phyloP scores from a whole-genome alignment of 1,139 yeast genomes.

The Pichia sp. region DNA sequence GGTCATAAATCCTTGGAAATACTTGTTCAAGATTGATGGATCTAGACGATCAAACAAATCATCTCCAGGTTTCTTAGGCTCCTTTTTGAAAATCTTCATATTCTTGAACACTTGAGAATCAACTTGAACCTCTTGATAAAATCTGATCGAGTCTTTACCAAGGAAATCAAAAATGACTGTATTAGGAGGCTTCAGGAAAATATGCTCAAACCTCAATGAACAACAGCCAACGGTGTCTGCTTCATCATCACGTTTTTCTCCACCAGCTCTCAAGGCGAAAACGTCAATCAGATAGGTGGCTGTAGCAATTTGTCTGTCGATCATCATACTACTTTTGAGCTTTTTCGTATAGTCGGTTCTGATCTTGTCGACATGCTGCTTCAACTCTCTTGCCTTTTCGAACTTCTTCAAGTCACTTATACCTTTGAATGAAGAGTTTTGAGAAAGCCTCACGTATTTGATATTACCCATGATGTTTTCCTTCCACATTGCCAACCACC shows the following conservation, averaged over 20 bases:
- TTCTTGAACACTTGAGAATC: conserved; percentile 87
- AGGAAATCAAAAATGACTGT: conserved; percentile 88
- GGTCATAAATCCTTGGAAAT: conserved; percentile 83
- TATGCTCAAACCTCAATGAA: conserved; percentile 84
- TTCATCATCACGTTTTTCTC: conserved; percentile 95
- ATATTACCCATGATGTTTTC: conserved; percentile 81
- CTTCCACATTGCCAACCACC: conserved; percentile 97
- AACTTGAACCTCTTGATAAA: conserved; percentile 88
- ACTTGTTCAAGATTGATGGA: conserved; percentile 78
- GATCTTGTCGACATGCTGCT: conserved; percentile 64
- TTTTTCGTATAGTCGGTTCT: conserved; percentile 70
- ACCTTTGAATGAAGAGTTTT: conserved; percentile 86
- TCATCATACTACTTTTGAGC: conserved; percentile 73
- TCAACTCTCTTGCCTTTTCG: conserved; percentile 86
- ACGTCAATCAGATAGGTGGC: conserved; percentile 91
- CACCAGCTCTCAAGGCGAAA: conserved; percentile 97
- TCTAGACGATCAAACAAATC: conserved; percentile 86
- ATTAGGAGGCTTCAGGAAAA: conserved; percentile 79
- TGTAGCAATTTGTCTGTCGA: conserved; percentile 87
- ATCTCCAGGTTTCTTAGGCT: conserved; percentile 88
- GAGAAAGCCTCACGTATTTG: conserved; percentile 89
- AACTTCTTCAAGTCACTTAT: conserved; percentile 87
- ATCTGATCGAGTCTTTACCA: conserved; percentile 94
- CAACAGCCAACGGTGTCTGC: conserved; percentile 99
- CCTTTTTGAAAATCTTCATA: conserved; percentile 76